Conservation (phyloP, 1,139 yeast species). For the Citeromyces hawaiiensis region DNA sequence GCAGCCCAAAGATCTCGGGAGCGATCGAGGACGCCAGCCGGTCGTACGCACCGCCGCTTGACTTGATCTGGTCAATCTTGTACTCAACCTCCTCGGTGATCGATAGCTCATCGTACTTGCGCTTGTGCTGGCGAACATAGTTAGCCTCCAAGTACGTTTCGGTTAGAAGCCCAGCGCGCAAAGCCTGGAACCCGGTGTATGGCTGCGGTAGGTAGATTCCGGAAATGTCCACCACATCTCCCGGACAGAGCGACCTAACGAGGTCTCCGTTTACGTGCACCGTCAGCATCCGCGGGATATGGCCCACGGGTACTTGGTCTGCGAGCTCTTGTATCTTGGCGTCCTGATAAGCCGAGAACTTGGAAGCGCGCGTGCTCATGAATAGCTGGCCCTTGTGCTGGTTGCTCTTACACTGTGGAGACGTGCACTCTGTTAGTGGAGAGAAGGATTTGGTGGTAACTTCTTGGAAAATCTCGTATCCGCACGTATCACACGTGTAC, state of each 20-base stretch:
- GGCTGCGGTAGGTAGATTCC: constrained; percentile 94
- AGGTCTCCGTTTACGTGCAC: constrained; percentile 84
- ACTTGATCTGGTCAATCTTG: constrained; percentile 38
- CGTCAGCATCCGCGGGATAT: constrained; percentile 79
- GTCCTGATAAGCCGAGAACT: constrained; percentile 91
- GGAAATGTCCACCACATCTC: constrained; percentile 85
- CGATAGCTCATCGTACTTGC: constrained; percentile 62
- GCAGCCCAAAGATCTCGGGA: constrained; percentile 93
- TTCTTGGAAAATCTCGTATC: constrained; percentile 92
- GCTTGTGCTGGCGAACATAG: constrained; percentile 73
- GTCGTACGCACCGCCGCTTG: constrained; percentile 62
- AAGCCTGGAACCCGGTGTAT: constrained; percentile 87
- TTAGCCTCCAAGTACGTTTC: constrained; percentile 93
- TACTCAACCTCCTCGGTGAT: constrained; percentile 42
- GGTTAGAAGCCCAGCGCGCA: constrained; percentile 84
- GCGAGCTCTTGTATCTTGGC: constrained; percentile 91
- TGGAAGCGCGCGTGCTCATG: constrained; percentile 92
- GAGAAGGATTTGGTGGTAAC: constrained; percentile 75
- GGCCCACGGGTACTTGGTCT: constrained; percentile 95
- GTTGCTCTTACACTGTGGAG: constrained; percentile 66
- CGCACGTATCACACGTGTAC: constrained; percentile 96
- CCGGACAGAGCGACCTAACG: constrained; percentile 82
- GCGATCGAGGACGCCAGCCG: constrained; percentile 84
- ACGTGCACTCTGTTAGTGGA: constrained; percentile 78
- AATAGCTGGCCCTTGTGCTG: constrained; percentile 80